Evolutionary conservation across 345 rosid species (phyloP), one percentile per base, ranked within the genome.

Genomic region (Raphanus raphanistrum): DNA sequence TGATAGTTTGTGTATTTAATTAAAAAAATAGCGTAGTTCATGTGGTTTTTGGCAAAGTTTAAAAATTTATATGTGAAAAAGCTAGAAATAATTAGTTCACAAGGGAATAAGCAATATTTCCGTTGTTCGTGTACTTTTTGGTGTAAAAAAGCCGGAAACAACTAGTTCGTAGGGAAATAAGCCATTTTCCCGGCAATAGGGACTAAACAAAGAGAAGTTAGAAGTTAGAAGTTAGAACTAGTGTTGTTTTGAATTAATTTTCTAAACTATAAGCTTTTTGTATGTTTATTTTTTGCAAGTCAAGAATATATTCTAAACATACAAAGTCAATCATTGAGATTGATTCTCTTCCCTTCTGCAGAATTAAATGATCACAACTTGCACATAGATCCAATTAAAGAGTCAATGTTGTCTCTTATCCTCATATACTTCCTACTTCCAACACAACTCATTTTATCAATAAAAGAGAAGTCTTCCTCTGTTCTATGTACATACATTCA

Each of bases 321-420:
- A 38, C 58, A 38, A 59, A 32, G 3, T 32, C 50, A 17, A 63
- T 31, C 9, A 32, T 7, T 17, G 69, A 62, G 59, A 28, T 61
- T 45, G 58, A 62, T 62, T 16, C 5, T 48, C 5, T 1, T 16
- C 6, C 3, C 32, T 63, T 73, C 11, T 12, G 25, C 63, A 10
- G 28, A 50, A 52, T 48, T 64, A 52, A 35, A 65, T 26, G 28
- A 36, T 27, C 29, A 27, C 65, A 52, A 65, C 65, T 33, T 74
- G 71, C 70, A 73, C 50, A 31, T 33, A 63, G 35, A 50, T 72
- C 68, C 13, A 48, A 52, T 11, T 1, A 10, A 3, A 26, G 26
- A 26, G 63, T 59, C 63, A 59, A 59, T 26, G 12, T 26, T 26
- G 32, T 58, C 6, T 26, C 15, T 59, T 11, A 59, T 59, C 33